A percentile compares a stretch with the other conserved stretches of the same genome.
phyloP scores from a whole-genome alignment of 1,139 yeast species.

The Yamadazyma trypodendri region DNA sequence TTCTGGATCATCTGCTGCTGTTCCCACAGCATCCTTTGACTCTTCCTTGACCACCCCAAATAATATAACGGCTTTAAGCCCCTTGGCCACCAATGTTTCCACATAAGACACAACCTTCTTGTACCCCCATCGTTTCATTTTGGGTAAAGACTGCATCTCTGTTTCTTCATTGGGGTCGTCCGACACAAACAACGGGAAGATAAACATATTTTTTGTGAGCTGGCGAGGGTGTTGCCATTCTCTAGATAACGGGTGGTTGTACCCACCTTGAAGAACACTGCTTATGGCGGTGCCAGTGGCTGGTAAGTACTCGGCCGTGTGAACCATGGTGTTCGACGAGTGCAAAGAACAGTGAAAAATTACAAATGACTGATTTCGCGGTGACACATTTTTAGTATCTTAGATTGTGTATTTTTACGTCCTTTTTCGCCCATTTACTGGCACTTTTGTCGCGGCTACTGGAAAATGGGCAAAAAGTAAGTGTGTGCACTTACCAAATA shows the following conservation, averaged over 20 bases:
- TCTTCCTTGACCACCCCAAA: conserved; percentile 84
- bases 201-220: conserved; percentile 82
- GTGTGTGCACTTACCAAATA: too few relatives aligned
- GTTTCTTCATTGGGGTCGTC: conserved; percentile 82
- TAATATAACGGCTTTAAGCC: conserved; percentile 79
- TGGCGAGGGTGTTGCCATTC: conserved; percentile 90
- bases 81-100: conserved; percentile 67
- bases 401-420: too few relatives aligned
- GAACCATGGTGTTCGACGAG: conserved; percentile 35
- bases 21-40: conserved; percentile 75
- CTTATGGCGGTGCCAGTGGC: conserved; percentile 60
- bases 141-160: conserved; percentile 74
- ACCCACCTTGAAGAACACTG: conserved; percentile 91
- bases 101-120: conserved; percentile 77
- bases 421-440: too few relatives aligned
- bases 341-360: background rate
- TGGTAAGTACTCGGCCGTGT: conserved; percentile 67
- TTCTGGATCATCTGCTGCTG: conserved; percentile 93
- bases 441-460: too few relatives aligned
- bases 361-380: background rate
- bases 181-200: conserved; percentile 85
- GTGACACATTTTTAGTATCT: background rate
- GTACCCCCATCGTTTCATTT: conserved; percentile 83
- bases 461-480: too few relatives aligned
- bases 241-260: conserved; percentile 84